phyloP scores from a whole-genome alignment of 169 alveolate species.

The Eimeria praecox region DNA sequence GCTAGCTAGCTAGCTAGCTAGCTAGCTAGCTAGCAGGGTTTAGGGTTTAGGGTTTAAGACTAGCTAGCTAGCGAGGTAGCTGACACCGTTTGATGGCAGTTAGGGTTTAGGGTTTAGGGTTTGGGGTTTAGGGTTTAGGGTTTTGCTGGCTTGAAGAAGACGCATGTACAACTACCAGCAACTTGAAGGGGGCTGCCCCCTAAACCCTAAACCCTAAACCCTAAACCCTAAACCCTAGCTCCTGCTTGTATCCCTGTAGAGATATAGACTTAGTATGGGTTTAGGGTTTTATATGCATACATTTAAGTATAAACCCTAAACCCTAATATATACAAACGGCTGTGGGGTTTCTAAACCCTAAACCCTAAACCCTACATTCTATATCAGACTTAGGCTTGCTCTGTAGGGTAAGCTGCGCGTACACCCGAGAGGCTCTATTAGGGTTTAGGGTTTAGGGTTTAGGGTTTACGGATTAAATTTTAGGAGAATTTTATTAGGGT shows the following conservation, averaged over 20 bases:
- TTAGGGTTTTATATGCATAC: background rate
- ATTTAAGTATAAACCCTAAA: background rate
- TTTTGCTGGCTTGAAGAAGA: background rate
- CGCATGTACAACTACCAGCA: too few species aligned
- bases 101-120: background rate
- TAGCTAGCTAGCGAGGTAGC: too few species aligned
- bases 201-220: background rate
- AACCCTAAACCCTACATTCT: background rate
- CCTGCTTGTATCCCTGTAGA: too few species aligned
- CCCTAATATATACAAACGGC: background rate
- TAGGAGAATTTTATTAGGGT: background rate
- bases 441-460: slow-evolving; percentile 20
- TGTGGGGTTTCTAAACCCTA: background rate
- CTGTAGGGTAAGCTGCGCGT: background rate
- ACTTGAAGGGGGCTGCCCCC: background rate
- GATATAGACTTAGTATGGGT: background rate
- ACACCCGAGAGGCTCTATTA: background rate
- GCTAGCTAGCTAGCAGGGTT: too few species aligned
- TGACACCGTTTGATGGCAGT: too few species aligned
- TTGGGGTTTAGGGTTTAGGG: slow-evolving; percentile 4
- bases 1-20: too few species aligned
- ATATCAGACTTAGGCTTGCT: background rate
- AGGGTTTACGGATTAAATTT: background rate
- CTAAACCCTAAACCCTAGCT: slow-evolving; percentile 9
- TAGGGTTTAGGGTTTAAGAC: too few species aligned